Base-by-base conservation (phyloP, 495 filamentous ascomycete genomes). In the Neurospora terricola region DNA sequence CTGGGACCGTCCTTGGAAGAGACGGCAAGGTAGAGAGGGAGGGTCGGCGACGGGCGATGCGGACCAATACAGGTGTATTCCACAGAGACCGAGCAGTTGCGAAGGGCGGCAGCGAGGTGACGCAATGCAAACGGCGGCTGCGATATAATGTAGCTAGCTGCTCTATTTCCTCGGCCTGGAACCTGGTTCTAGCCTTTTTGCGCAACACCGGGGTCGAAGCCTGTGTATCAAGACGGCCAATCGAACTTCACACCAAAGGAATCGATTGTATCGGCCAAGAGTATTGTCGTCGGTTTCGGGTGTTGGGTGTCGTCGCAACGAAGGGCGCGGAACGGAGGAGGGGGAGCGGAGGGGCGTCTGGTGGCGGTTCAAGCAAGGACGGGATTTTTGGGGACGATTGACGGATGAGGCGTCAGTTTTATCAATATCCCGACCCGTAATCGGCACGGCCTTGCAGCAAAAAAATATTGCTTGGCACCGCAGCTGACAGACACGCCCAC, bases 391-490 rank as follows among this genome's bases (percentile, higher is more conserved):
- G 54, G 54, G 23, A 66, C 12, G 54, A 36, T 66, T 34, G 54
- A 66, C 54, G 54, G 54, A 66, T 66, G 54, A 66, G 54, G 54
- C 54, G 27, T 66, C 54, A 34, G 54, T 66, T 66, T 66, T 66
- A 34, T 66, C 27, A 66, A 66, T 34, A 36, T 73, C 69, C 36
- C 27, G 43, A 72, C 72, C 76, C 76, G 76, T 77, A 72, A 74
- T 77, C 76, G 76, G 76, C 76, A 71, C 72, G 48, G 34, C 23
- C 43, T 38, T 18, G 43, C 36, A 36, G 34, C 37, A 40, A 73
- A 73, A 70, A 54, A 70, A n/a, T 66, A 43, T 66, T 34, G 54
- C 54, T 66, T 66, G 66, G 38, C 36, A 37, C 54, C 23, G 72
- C 36, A 70, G 43, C 68, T 62, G 45, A 72, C 34, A 69, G 72